Percentiles rank a stretch among this genome's conserved stretches.
Evolutionary conservation across 805 yeast species (phyloP).

Genomic region (Metschnikowia rubicola): DNA sequence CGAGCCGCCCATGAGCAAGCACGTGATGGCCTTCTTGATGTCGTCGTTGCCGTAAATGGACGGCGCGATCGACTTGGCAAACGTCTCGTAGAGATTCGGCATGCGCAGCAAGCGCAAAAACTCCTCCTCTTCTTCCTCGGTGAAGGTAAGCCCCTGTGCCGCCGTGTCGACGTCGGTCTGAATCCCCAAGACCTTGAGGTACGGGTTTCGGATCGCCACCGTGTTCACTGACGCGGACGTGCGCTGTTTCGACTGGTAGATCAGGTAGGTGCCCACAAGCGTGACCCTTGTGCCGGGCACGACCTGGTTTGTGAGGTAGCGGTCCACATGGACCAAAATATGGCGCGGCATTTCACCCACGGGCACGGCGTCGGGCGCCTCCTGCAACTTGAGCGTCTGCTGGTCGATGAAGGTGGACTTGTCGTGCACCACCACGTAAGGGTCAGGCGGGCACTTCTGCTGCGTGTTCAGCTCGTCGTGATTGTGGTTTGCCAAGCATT

Average conservation of each 20-base stretch:
- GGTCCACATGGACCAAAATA: slow-evolving; percentile 78
- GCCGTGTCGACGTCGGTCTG: slow-evolving; percentile 77
- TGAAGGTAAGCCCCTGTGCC: slow-evolving; percentile 56
- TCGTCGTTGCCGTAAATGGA: slow-evolving; percentile 92
- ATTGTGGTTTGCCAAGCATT: slow-evolving; percentile 51
- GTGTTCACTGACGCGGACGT: slow-evolving; percentile 32
- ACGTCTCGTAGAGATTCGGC: slow-evolving; percentile 82
- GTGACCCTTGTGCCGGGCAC: slow-evolving; percentile 96
- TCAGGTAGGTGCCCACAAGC: slow-evolving; percentile 87
- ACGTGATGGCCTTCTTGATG: slow-evolving; percentile 89
- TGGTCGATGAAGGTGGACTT: slow-evolving; percentile 92
- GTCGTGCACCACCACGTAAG: slow-evolving; percentile 90
- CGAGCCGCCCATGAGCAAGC: slow-evolving; percentile 91
- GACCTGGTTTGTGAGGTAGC: slow-evolving; percentile 83
- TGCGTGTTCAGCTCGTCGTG: slow-evolving; percentile 42
- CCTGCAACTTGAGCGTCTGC: slow-evolving; percentile 90
- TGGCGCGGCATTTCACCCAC: slow-evolving; percentile 99
- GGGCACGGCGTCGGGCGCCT: slow-evolving; percentile 97
- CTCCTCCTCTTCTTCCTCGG: slow-evolving; percentile 93
- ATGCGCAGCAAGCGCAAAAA: slow-evolving; percentile 75
- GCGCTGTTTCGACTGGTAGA: slow-evolving; percentile 68
- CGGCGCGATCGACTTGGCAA: slow-evolving; percentile 89
- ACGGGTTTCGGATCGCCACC: slow-evolving; percentile 94
- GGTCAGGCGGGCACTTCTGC: slow-evolving; percentile 81
- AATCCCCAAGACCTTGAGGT: slow-evolving; percentile 80